Base-by-base conservation (phyloP, 164 flowering plant species). In the Tetracentron sinense region DNA sequence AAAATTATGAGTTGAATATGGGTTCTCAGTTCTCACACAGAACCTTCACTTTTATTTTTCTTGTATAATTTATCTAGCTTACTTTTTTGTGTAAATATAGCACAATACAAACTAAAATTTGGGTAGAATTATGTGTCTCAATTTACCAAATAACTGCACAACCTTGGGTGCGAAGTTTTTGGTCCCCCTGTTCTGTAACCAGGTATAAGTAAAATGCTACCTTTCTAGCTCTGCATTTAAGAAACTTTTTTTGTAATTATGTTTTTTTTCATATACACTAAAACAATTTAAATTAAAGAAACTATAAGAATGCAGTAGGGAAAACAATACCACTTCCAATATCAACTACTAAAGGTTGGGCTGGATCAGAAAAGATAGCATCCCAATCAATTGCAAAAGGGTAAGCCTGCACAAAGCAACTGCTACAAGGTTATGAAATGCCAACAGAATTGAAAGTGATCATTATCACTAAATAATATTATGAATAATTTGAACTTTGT, bases 241-340 rank as follows among this genome's bases (percentile, higher is more conserved):
- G 26, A 7, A 23, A 33, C 6, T 33, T 33, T 16, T 38, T 38
- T 16, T 38, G 11, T 38, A 4, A 38, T 8, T 10, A 38, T 38
- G n/a, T 65, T 22, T 33, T 23, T 33, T 44, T 57, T 6, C 56
- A 20, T 44, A 61, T 10, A 53, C 20, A 46, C 12, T 6, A 30
- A 23, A 33, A 21, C 19, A 20, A 20, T 21, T 22, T 21, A 23
- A 6, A 5, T 23, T 21, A 63, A 57, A 22, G 17, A 61, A 61
- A 61, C 42, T n/a, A 23, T 23, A 51, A 7, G 33, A 31, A 61
- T 42, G 51, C n/a, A 31, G 29, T 10, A 30, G 57, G 16, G 46
- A 60, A 27, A 54, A 56, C 27, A 54, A 56, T 85, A 89, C 98
- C 98, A 69, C 96, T 86, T 73, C 98, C 98, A 65, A 92, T 78